A percentile compares a stretch with the other conserved stretches of the same genome.
Conservation (phyloP, 2,329 filamentous ascomycete species). For the Fusarium tricinctum region DNA sequence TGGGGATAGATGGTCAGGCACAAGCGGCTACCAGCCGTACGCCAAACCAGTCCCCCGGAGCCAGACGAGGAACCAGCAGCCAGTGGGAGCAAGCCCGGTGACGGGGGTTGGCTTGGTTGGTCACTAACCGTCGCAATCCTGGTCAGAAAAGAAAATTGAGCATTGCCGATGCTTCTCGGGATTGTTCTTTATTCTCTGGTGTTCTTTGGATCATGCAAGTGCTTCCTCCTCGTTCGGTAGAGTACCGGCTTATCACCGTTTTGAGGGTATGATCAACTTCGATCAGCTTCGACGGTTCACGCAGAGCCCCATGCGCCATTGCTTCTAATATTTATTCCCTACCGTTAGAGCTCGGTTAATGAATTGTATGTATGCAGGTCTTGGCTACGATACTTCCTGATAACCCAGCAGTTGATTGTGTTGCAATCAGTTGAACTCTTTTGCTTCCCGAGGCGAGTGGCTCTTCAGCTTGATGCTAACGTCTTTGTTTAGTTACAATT, state of each 20-base stretch:
- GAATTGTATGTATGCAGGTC: too few relatives aligned
- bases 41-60: slow-evolving; percentile 41
- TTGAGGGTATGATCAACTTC: slow-evolving; percentile 8
- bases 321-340: not conserved
- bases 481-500: not conserved
- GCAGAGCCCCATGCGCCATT: slow-evolving; percentile 1
- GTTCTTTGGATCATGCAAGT: slow-evolving; percentile 26
- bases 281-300: not conserved
- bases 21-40: slow-evolving; percentile 31
- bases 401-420: too few relatives aligned
- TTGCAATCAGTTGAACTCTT: not conserved
- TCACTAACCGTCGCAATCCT: slow-evolving; percentile 5
- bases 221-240: not conserved
- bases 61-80: slow-evolving; percentile 22
- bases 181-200: slow-evolving; percentile 20
- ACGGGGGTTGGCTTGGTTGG: slow-evolving; percentile 22
- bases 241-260: slow-evolving; percentile 25
- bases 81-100: slow-evolving; percentile 31
- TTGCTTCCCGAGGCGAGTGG: not conserved
- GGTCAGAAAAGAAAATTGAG: not conserved
- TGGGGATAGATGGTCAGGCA: slow-evolving; percentile 42
- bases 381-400: too few relatives aligned
- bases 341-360: not conserved
- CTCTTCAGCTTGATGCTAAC: too few relatives aligned
- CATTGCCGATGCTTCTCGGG: slow-evolving; percentile 14